phyloP scores from a whole-genome alignment of 345 rosid species.

The Acer saccharum region DNA sequence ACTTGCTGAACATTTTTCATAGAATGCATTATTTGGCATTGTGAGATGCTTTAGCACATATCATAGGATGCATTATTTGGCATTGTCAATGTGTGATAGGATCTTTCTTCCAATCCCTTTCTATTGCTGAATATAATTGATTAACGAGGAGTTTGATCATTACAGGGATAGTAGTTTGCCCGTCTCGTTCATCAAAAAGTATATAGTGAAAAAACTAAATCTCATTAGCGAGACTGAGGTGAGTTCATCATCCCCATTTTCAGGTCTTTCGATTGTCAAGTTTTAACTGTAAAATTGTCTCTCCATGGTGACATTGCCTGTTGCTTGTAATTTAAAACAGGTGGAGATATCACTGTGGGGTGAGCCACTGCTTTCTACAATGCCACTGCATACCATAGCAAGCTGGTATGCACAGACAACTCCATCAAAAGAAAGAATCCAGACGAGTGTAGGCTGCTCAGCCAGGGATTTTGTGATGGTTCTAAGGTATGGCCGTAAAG shows the following conservation, averaged over 20 bases:
- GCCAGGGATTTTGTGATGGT: constrained; percentile 53
- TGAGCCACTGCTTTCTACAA: constrained; percentile 39
- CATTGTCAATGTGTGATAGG: background rate
- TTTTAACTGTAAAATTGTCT: background rate
- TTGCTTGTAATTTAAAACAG: constrained; percentile 26
- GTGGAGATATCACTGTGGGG: constrained; percentile 50
- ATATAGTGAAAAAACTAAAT: constrained; percentile 39
- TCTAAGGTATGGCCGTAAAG: constrained; percentile 44
- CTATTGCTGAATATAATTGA: background rate
- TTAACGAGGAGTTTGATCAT: background rate
- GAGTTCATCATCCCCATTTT: background rate
- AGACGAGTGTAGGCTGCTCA: constrained; percentile 41
- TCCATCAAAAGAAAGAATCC: constrained; percentile 30
- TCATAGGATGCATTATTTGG: background rate
- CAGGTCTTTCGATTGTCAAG: background rate
- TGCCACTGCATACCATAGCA: constrained; percentile 31
- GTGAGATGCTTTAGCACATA: too few species aligned
- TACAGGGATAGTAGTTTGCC: constrained; percentile 45
- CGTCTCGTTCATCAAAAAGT: constrained; percentile 40
- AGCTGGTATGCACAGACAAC: constrained; percentile 49
- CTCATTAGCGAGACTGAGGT: constrained; percentile 52
- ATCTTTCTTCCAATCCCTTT: background rate
- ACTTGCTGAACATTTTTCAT: background rate
- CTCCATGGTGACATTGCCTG: background rate
- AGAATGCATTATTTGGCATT: background rate